A percentile compares a stretch with the other conserved stretches of the same genome.
phyloP scores from a whole-genome alignment of 768 basidiomycete genomes.

The Boletus tomentosulus region DNA sequence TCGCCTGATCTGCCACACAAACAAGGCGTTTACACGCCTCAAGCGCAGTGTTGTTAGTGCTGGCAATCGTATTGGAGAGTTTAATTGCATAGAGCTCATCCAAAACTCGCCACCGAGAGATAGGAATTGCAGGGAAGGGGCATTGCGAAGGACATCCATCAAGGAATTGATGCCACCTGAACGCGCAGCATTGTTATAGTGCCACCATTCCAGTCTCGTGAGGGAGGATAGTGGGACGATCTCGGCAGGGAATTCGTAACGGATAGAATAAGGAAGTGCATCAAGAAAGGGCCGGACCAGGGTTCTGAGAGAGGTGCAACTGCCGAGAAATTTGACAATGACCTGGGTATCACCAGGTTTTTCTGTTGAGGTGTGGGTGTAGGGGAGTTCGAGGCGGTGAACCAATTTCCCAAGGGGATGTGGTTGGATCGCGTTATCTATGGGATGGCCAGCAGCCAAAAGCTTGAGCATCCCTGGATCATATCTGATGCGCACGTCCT shows the following conservation, averaged over 20 bases:
- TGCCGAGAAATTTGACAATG: slow-evolving; percentile 45
- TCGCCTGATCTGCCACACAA: slow-evolving; percentile 43
- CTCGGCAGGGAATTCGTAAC: slow-evolving; percentile 52
- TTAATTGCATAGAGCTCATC: slow-evolving; percentile 21
- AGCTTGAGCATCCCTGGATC: slow-evolving; percentile 31
- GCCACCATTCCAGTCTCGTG: slow-evolving; percentile 68
- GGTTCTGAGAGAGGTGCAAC: slow-evolving; percentile 49
- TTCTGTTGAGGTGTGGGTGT: slow-evolving; percentile 45
- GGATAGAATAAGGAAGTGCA: slow-evolving; percentile 25
- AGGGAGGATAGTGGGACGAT: slow-evolving; percentile 46
- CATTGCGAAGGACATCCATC: slow-evolving; percentile 42
- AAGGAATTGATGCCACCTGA: slow-evolving; percentile 67
- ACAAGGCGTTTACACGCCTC: slow-evolving; percentile 42
- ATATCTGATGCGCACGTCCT: slow-evolving; percentile 44
- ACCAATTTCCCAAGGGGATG: slow-evolving; percentile 37
- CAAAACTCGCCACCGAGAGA: slow-evolving; percentile 46
- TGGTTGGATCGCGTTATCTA: slow-evolving; percentile 14
- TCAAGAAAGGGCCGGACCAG: slow-evolving; percentile 45
- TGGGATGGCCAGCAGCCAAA: slow-evolving; percentile 17
- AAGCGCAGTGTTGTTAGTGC: slow-evolving; percentile 53
- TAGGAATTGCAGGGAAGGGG: slow-evolving; percentile 58
- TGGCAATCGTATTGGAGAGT: slow-evolving; percentile 37
- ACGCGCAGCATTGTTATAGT: slow-evolving; percentile 50
- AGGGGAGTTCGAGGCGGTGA: slow-evolving; percentile 56
- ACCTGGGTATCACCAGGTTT: slow-evolving; percentile 26